Base-by-base conservation (phyloP, 2,329 filamentous ascomycete genomes). In the Neopestalotiopsis clavispora region DNA sequence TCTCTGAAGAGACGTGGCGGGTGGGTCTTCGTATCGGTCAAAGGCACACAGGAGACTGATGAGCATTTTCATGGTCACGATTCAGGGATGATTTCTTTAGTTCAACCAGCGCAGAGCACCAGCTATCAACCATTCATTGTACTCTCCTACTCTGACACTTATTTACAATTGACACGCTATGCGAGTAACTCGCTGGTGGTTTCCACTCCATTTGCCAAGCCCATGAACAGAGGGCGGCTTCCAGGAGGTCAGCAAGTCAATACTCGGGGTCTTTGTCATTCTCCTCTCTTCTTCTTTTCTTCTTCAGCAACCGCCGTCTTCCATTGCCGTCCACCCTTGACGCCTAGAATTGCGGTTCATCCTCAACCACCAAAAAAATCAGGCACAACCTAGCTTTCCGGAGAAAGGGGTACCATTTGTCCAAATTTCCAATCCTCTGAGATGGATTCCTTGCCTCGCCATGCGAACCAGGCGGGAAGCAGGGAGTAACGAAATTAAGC, bases 401-500 rank as follows among this genome's bases (percentile, higher is more conserved):
- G 10, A 13, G 34, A 49, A 52, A 64, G 40, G 40, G 38, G 61
- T 49, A 32, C 42, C 61, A 49, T 12, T 64, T 64, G 61, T 64
- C 61, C 23, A 64, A 52, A 64, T 4, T 52, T 49, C 61, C 61
- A 64, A 49, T 42, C 59, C 59, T 38, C 23, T 28, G 38, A 40
- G 42, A 64, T 32, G 28, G 61, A 49, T 45, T 45, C 40, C 61
- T 45, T 12, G 20, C n/a, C 45, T 64, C 23, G n/a, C n/a, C 40
- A 12, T 30, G 34, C 38, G 38, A 28, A 64, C 13, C 20, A 49
- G 40, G 20, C 40, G 17, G 38, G n/a, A 64, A 64, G 34, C 61
- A 49, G 20, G 40, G 61, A 49, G 23, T 23, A 45, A 64, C 23
- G 63, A 66, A 66, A 66, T 66, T 66, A 66, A 66, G 32, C 49